A percentile compares a stretch with the other conserved stretches of the same genome.
phyloP scores from a whole-genome alignment of 129 eudicot species.

The Artemisia argyi region DNA sequence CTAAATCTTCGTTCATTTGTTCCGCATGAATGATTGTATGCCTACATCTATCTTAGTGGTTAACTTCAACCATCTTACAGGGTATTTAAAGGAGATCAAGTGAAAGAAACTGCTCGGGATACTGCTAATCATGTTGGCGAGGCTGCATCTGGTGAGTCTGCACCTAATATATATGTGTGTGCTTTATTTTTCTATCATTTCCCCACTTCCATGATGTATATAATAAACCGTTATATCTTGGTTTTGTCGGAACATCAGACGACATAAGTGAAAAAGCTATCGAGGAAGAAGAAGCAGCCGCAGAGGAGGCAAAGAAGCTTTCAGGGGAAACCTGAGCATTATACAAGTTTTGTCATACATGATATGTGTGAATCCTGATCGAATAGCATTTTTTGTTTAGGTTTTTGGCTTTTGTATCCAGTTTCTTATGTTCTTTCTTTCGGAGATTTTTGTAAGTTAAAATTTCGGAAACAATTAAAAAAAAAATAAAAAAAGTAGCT shows the following conservation, averaged over 20 bases:
- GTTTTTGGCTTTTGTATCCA: too few relatives aligned
- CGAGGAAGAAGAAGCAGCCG: constrained; percentile 28
- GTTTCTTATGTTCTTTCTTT: not conserved
- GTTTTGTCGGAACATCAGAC: constrained; percentile 8
- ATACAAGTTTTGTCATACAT: not conserved
- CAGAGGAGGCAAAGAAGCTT: constrained; percentile 22
- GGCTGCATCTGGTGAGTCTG: constrained; percentile 14
- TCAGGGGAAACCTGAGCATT: constrained; percentile 8
- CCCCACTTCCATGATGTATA: not conserved
- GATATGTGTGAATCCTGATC: constrained; percentile 7
- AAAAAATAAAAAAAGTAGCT: too few relatives aligned
- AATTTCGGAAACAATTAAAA: too few relatives aligned
- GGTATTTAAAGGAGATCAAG: constrained; percentile 17
- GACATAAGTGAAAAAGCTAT: constrained; percentile 21
- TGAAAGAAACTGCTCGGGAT: not conserved
- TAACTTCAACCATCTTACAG: not conserved
- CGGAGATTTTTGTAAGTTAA: not conserved
- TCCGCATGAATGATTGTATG: not conserved
- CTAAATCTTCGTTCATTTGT: too few relatives aligned
- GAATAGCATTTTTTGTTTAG: not conserved
- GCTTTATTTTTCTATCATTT: not conserved
- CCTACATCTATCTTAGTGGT: not conserved
- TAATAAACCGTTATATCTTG: not conserved
- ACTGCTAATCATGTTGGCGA: constrained; percentile 2
- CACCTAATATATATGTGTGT: not conserved